These are phyloP conservation scores for Colletotrichum nymphaeae DNA, from an alignment of 2,329 filamentous ascomycete genomes.

Conservation along the genomic window DNA sequence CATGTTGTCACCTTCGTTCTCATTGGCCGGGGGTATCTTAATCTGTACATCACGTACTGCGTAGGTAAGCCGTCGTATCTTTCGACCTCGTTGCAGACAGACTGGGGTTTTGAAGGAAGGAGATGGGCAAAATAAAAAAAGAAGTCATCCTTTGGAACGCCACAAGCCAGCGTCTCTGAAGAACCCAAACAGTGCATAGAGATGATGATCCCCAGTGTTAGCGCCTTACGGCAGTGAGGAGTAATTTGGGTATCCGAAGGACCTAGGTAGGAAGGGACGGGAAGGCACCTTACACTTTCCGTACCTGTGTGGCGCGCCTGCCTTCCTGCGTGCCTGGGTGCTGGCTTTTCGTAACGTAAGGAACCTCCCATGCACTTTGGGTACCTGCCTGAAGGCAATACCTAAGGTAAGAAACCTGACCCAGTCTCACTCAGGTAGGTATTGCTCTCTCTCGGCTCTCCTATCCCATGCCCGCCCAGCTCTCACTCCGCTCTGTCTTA, in stretches of 20 bases:
- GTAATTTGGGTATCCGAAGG: slow-evolving; percentile 5
- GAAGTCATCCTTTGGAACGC: slow-evolving; percentile 1
- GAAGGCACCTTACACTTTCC: not conserved
- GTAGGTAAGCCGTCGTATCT: not conserved
- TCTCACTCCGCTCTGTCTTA: slow-evolving; percentile 12
- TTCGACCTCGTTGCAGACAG: not conserved
- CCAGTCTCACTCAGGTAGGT: not conserved
- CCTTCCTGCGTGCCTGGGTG: not conserved
- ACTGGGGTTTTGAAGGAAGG: not conserved
- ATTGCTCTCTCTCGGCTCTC: not conserved
- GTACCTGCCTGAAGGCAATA: not conserved
- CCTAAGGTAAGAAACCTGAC: not conserved
- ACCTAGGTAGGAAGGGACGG: not conserved
- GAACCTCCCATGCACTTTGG: not conserved
- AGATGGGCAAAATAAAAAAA: not conserved
- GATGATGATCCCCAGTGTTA: slow-evolving; percentile 27
- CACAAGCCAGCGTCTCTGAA: slow-evolving; percentile 34
- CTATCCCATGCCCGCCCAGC: not conserved
- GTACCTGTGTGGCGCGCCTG: not conserved
- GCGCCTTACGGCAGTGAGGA: slow-evolving; percentile 30
- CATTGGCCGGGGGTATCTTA: not conserved
- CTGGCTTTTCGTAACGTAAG: not conserved
- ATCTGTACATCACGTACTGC: not conserved
- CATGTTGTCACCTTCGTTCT: not conserved
- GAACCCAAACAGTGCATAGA: slow-evolving; percentile 34